Evolutionary conservation across 768 basidiomycete species (phyloP), one percentile per base, ranked within the genome.

Genomic region (Dendrothele bispora): DNA sequence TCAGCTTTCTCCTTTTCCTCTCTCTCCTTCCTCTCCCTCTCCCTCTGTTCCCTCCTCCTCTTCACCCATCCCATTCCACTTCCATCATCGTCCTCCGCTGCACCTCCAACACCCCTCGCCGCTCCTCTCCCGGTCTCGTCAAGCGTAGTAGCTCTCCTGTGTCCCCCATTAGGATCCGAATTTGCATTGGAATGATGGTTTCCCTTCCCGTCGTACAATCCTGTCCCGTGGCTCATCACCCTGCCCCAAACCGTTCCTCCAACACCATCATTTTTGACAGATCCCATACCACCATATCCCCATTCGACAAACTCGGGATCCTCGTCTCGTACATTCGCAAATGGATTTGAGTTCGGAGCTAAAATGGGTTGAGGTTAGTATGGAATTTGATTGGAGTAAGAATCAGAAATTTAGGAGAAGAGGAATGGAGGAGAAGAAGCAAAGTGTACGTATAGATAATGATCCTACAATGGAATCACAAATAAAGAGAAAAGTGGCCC

Each of bases 241-340:
- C 66, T 54, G 22, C 62, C 69, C 70, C 66, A 74, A 26, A 57
- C 49, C 20, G 57, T 58, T 12, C 60, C 66, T 10, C 68, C 66
- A 35, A 67, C 71, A 1, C 69, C 69, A 36, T 67, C 66, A 3
- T 72, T 72, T 24, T 67, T 68, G 0, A 78, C 76, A 28, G 77
- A 78, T 22, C 91, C 91, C 85, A 92, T 86, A 2, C 88, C 88
- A 26, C 88, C 88, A 49, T 87, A 89, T 1, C 92, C 92, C 92
- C 92, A 95, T 64, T 95, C 92, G 14, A 92, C 89, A 55, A 95
- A 95, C 60, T 86, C 86, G 26, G 87, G 86, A 52, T 90, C 88
- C 0, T 83, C 79, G 24, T 83, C 82, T 4, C 74, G 72, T 12
- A 73, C 82, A 48, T 74, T 83, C 5, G 78, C 84, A 53, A 88